A percentile compares a stretch with the other conserved stretches of the same genome.
phyloP scores from a whole-genome alignment of 2,329 filamentous ascomycete species.

The Alternaria arbusti region DNA sequence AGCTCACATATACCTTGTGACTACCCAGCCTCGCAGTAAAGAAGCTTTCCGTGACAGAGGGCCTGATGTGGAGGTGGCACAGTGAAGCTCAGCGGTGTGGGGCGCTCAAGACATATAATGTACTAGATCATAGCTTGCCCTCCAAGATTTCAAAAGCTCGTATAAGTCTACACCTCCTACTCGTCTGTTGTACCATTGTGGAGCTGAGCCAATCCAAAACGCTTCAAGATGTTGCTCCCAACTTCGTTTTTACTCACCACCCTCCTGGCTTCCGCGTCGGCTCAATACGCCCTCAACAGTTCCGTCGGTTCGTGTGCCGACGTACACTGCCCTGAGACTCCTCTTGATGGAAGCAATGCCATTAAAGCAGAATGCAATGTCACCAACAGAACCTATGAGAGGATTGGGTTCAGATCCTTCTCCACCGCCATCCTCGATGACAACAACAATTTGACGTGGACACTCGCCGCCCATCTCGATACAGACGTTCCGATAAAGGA shows the following conservation, averaged over 20 bases:
- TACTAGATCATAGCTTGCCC: neutral
- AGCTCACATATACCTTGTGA: neutral
- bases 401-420: neutral
- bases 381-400: neutral
- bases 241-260: neutral
- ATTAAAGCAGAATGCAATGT: neutral
- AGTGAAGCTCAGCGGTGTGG: neutral
- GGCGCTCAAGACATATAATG: neutral
- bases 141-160: fast-evolving
- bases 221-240: neutral
- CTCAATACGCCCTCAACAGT: neutral
- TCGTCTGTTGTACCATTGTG: neutral
- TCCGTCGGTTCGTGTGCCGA: neutral
- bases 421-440: neutral
- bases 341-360: neutral
- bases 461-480: neutral
- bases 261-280: neutral
- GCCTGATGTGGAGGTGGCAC: neutral
- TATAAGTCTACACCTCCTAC: too few relatives aligned
- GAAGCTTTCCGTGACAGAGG: neutral
- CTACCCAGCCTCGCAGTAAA: neutral
- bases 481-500: neutral
- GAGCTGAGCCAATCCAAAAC: neutral
- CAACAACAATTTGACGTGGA: neutral
- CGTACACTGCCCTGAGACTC: neutral